A percentile compares a stretch with the other conserved stretches of the same genome.
phyloP scores from a whole-genome alignment of 2,329 filamentous ascomycete genomes.

The Gyromitra esculenta region DNA sequence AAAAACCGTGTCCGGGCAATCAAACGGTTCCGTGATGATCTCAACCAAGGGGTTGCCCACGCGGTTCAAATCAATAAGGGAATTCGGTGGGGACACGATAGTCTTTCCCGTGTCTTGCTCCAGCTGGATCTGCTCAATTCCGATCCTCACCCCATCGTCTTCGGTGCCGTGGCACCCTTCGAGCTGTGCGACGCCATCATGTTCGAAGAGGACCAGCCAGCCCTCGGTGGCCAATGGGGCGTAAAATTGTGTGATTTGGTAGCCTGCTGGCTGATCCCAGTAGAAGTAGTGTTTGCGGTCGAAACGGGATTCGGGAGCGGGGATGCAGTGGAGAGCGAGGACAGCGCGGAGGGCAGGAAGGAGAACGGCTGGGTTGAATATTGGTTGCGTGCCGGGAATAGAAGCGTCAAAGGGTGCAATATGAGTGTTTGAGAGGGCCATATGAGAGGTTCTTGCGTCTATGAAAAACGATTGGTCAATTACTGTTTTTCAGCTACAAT shows the following conservation, averaged over 20 bases:
- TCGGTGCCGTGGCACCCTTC: conserved; percentile 65
- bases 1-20: conserved; percentile 68
- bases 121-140: conserved; percentile 94
- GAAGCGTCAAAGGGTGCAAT: conserved; percentile 89
- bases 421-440: conserved; percentile 81
- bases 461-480: conserved; percentile 2
- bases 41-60: conserved; percentile 91
- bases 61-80: conserved; percentile 89
- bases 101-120: conserved; percentile 98
- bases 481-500: conserved; percentile 57
- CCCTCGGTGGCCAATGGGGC: conserved; percentile 76
- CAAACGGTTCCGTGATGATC: conserved; percentile 82
- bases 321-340: conserved; percentile 79
- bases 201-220: conserved; percentile 73
- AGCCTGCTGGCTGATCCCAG: conserved; percentile 95
- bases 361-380: conserved; percentile 82
- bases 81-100: conserved; percentile 75
- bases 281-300: conserved; percentile 99
- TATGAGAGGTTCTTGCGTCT: conserved; percentile 70
- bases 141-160: conserved; percentile 70
- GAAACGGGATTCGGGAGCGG: conserved; percentile 82
- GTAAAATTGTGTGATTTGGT: conserved; percentile 98
- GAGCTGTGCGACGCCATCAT: conserved; percentile 76
- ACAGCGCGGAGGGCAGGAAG: conserved; percentile 92
- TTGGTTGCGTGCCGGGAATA: conserved; percentile 86